Evolutionary conservation across 345 rosid species (phyloP).

Genomic region (Arabis alpina): DNA sequence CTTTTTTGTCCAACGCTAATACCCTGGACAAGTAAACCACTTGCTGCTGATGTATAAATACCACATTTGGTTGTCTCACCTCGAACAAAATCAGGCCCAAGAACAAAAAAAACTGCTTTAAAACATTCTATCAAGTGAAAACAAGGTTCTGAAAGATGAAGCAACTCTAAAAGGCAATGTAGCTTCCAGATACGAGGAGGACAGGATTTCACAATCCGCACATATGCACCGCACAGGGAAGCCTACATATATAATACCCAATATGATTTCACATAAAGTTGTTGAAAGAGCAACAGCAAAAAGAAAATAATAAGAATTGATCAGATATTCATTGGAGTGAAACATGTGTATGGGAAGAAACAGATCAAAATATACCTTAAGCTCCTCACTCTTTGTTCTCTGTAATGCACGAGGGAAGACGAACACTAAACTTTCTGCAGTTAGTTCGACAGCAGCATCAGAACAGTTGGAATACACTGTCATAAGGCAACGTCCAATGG

Average conservation of each 20-base stretch:
- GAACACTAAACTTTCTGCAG: conserved; percentile 69
- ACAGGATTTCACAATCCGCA: conserved; percentile 71
- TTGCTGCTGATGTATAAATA: conserved; percentile 38
- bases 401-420: conserved; percentile 59
- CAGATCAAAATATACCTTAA: conserved; percentile 59
- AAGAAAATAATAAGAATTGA: conserved; percentile 10
- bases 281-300: conserved; percentile 13
- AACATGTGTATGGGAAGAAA: conserved; percentile 28
- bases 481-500: conserved; percentile 74
- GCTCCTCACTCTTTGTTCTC: conserved; percentile 82
- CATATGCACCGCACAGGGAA: conserved; percentile 74
- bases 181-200: conserved; percentile 87
- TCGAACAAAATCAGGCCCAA: conserved; percentile 59
- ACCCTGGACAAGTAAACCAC: conserved; percentile 46
- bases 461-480: conserved; percentile 67
- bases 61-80: conserved; percentile 43
- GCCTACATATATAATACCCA: conserved; percentile 51
- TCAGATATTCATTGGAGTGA: conserved; percentile 24
- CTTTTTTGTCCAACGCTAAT: conserved; percentile 68
- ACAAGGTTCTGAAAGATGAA: conserved; percentile 74
- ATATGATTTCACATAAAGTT: conserved; percentile 7
- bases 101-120: conserved; percentile 59
- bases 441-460: conserved; percentile 66
- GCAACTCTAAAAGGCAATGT: conserved; percentile 59
- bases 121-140: conserved; percentile 71